Conservation (phyloP, 345 rosid genomes). For the Brassica cretica region DNA sequence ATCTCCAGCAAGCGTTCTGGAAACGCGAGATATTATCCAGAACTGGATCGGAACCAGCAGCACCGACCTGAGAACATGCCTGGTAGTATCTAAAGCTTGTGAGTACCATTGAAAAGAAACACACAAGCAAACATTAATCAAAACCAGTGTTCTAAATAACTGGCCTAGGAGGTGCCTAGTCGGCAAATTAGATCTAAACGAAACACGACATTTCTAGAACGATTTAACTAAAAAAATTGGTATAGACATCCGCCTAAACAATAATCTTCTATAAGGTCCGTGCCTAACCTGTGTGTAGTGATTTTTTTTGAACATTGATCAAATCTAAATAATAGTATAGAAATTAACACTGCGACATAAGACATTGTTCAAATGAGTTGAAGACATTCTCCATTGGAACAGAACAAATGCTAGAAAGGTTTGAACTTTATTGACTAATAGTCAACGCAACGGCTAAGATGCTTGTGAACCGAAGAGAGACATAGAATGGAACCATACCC, state of each 20-base stretch:
- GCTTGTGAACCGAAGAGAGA: slow-evolving; percentile 1
- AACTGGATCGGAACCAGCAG: slow-evolving; percentile 78
- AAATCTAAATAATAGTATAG: background rate
- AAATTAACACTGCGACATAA: background rate
- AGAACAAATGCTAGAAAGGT: background rate
- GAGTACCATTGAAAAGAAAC: slow-evolving; percentile 17
- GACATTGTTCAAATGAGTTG: slow-evolving; percentile 1
- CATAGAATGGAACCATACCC: slow-evolving; percentile 12
- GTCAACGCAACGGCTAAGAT: slow-evolving; percentile 14
- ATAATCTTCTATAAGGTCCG: too few relatives aligned
- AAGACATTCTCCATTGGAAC: background rate
- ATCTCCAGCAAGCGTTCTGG: slow-evolving; percentile 93
- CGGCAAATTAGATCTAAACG: too few relatives aligned
- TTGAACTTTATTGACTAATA: slow-evolving; percentile 13
- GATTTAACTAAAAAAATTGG: too few relatives aligned
- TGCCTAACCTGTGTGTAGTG: too few relatives aligned
- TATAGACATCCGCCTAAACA: too few relatives aligned
- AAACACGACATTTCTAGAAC: too few relatives aligned
- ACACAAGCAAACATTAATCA: background rate
- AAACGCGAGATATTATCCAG: slow-evolving; percentile 55
- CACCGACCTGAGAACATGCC: slow-evolving; percentile 80
- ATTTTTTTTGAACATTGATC: background rate
- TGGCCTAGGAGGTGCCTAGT: too few relatives aligned
- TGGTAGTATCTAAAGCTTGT: slow-evolving; percentile 43
- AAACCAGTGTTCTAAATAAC: background rate